Evolutionary conservation across 306 rosid genomes (phyloP).

Genomic region (cucumber (Cucumis sativus)): DNA sequence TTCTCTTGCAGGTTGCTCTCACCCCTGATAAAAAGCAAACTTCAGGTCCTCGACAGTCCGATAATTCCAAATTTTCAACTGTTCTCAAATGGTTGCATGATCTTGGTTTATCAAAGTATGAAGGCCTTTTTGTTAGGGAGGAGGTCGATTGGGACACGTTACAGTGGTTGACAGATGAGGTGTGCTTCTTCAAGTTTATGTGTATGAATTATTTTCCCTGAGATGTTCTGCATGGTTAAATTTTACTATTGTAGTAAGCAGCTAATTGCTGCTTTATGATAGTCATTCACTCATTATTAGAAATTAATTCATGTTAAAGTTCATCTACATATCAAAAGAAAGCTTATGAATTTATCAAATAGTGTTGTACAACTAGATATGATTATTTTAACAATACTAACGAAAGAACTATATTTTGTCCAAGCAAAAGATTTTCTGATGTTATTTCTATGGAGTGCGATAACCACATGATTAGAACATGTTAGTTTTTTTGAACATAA

Average conservation of each 20-base stretch:
- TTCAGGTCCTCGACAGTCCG: constrained; percentile 17
- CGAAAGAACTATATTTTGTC: not conserved
- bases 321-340: not conserved
- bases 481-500: too few relatives aligned
- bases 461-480: not conserved
- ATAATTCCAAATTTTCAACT: constrained; percentile 12
- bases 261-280: not conserved
- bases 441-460: not conserved
- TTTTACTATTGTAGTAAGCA: not conserved
- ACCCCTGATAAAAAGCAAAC: constrained; percentile 18
- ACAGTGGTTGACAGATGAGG: constrained; percentile 82
- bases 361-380: not conserved
- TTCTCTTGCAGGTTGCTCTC: constrained; percentile 20
- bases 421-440: not conserved
- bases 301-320: not conserved
- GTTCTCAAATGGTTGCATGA: constrained; percentile 53
- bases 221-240: not conserved
- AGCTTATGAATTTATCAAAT: not conserved
- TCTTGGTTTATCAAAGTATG: constrained; percentile 59
- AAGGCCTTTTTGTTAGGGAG: constrained; percentile 51
- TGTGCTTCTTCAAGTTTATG: constrained; percentile 14
- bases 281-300: not conserved
- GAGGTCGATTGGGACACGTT: constrained; percentile 79
- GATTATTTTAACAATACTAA: not conserved
- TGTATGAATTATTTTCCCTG: not conserved